Base-by-base conservation (phyloP, 2,329 filamentous ascomycete species). In the Colletotrichum musicola region DNA sequence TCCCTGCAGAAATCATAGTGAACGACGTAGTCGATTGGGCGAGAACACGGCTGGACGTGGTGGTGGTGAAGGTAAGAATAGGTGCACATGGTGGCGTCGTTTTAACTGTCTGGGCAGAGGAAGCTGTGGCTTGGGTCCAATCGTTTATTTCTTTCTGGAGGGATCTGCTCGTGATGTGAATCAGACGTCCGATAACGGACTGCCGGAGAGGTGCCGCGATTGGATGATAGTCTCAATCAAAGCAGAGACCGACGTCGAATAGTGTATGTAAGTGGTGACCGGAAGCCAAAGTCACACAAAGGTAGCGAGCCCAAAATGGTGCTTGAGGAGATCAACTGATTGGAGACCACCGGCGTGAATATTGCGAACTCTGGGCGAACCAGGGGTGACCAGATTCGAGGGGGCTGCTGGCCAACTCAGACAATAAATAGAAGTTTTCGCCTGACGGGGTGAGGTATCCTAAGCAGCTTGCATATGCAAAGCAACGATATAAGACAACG, bases 1-100 rank as follows among this genome's bases (percentile, higher is more conserved):
- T 77, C 74, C 3, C 73, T 61, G 71, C 84, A 86, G 74, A 81
- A 86, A 27, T 75, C 75, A 75, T 85, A 86, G 72, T 83, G 79
- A 44, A 81, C 73, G 12, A 76, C 75, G 67, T 81, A 81, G 62
- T 81, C 79, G 59, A 84, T 75, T 30, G 78, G 77, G 7, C 79
- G 79, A 16, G 71, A 71, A 72, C 84, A 86, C 6, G 83, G 81
- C 25, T 78, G 74, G 35, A 81, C 72, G 71, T 86, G 85, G 73
- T 88, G 85, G 74, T 85, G 81, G 73, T 87, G 85, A 49, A 85
- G 77, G 72, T 84, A 84, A 70, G 84, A 82, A 75, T 82, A 83
- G 68, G 78, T 81, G 72, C 85, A 87, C 86, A 88, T 88, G 47
- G 13, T 50, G 30, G 18, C 27, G 13, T 55, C 6, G 18, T 38